Percentiles rank a stretch among this genome's conserved stretches.
Conservation (phyloP, 257 asterid genomes). For the Voacanga thouarsii region DNA sequence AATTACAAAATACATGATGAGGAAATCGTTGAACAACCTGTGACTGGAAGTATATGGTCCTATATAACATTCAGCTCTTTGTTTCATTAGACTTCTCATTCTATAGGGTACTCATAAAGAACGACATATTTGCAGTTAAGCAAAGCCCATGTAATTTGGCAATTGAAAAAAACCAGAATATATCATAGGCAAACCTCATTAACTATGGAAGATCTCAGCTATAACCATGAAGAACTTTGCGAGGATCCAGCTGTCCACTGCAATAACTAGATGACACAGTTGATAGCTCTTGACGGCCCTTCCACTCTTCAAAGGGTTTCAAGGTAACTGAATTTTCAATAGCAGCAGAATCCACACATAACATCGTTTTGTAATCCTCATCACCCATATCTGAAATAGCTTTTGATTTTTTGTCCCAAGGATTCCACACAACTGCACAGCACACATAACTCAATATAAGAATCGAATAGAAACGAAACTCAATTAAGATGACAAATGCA, state of each 20-base stretch:
- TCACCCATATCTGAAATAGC: constrained; percentile 68
- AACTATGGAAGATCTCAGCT: constrained; percentile 34
- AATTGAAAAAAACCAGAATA: constrained; percentile 27
- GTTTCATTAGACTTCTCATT: constrained; percentile 16
- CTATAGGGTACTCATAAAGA: constrained; percentile 25
- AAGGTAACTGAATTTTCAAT: constrained; percentile 53
- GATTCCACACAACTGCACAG: constrained; percentile 75
- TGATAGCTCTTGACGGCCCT: constrained; percentile 72
- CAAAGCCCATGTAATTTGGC: constrained; percentile 24
- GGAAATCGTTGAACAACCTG: constrained; percentile 31
- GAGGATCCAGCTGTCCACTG: constrained; percentile 85
- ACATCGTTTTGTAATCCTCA: constrained; percentile 63
- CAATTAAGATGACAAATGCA: constrained; percentile 5
- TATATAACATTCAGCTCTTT: constrained; percentile 2
- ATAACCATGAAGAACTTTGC: constrained; percentile 61
- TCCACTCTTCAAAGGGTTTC: constrained; percentile 78
- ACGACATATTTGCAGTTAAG: constrained; percentile 17
- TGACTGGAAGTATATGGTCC: constrained; percentile 20
- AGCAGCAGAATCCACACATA: constrained; percentile 70
- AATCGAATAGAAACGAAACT: constrained; percentile 3
- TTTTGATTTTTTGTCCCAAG: constrained; percentile 90
- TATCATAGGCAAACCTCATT: constrained; percentile 31
- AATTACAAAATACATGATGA: constrained; percentile 24
- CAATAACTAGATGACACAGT: constrained; percentile 84
- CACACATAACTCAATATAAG: constrained; percentile 7